Evolutionary conservation across 495 filamentous ascomycete species (phyloP).

Genomic region (Chaetomium fimeti): DNA sequence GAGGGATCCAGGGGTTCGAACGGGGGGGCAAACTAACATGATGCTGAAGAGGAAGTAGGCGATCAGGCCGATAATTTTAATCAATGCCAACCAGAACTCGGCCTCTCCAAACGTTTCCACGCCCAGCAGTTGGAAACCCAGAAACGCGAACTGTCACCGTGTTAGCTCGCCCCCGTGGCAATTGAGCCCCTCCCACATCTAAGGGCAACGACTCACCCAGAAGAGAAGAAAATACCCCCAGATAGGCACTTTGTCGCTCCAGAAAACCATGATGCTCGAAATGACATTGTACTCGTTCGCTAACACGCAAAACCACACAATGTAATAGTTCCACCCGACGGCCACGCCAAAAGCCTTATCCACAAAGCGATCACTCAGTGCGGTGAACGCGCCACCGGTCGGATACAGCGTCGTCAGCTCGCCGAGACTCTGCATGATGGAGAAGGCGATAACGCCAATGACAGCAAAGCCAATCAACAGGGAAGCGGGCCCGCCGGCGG

Average conservation of each 20-base stretch:
- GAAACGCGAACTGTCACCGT: conserved; percentile 39
- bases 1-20: neutral
- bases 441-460: conserved; percentile 66
- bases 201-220: conserved; percentile 50
- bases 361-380: conserved; percentile 68
- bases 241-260: conserved; percentile 51
- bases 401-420: conserved; percentile 51
- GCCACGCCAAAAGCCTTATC: conserved; percentile 78
- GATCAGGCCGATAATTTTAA: conserved; percentile 67
- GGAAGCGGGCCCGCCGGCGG: conserved; percentile 60
- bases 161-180: conserved; percentile 20
- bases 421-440: conserved; percentile 40
- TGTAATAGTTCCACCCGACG: conserved; percentile 79
- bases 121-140: conserved; percentile 48
- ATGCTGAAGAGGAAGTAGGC: conserved; percentile 70
- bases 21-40: conserved; percentile 36
- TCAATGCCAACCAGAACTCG: conserved; percentile 61
- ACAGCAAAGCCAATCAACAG: conserved; percentile 64
- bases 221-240: conserved; percentile 65
- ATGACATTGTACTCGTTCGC: conserved; percentile 60
- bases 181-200: too few species aligned
- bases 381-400: conserved; percentile 57
- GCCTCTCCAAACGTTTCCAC: conserved; percentile 59
- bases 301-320: conserved; percentile 61
- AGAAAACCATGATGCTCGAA: conserved; percentile 59